phyloP scores from a whole-genome alignment of 139 green algal species.

The Coccomyxa sp. region DNA sequence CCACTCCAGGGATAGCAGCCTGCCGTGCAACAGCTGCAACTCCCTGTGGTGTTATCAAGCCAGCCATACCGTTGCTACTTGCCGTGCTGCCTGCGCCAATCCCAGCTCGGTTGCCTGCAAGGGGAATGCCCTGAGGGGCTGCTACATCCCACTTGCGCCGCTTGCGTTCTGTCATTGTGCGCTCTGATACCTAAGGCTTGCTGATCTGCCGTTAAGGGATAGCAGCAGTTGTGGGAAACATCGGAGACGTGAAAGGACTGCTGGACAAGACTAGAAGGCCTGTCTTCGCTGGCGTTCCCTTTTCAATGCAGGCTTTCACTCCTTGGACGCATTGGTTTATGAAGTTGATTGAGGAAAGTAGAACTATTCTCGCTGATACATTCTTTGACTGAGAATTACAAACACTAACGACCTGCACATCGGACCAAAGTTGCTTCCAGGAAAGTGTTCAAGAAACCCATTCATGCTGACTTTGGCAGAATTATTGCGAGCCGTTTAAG shows the following conservation, averaged over 20 bases:
- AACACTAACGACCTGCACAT: not conserved
- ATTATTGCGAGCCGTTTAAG: not conserved
- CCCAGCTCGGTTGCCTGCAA: conserved; percentile 10
- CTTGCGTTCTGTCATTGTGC: conserved; percentile 11
- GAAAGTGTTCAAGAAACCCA: not conserved
- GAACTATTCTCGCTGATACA: not conserved
- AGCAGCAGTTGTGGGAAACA: not conserved
- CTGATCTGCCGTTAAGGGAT: not conserved
- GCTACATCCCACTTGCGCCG: conserved; percentile 32
- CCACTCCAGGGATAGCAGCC: not conserved
- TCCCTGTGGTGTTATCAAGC: conserved; percentile 10
- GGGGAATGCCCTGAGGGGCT: conserved; percentile 13
- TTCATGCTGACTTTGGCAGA: not conserved
- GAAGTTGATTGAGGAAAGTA: not conserved
- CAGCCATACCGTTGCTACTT: not conserved
- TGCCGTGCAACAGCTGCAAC: not conserved
- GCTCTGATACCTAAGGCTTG: not conserved
- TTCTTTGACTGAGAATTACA: not conserved
- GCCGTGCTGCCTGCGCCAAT: not conserved
- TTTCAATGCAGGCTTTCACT: conserved; percentile 1
- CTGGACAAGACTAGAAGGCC: not conserved
- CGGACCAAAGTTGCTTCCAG: not conserved
- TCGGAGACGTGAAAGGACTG: not conserved
- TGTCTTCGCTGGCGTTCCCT: not conserved
- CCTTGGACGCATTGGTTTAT: not conserved